Evolutionary conservation across 192 early-diverging fungal species (phyloP).

Genomic region (Backusella macrospora): DNA sequence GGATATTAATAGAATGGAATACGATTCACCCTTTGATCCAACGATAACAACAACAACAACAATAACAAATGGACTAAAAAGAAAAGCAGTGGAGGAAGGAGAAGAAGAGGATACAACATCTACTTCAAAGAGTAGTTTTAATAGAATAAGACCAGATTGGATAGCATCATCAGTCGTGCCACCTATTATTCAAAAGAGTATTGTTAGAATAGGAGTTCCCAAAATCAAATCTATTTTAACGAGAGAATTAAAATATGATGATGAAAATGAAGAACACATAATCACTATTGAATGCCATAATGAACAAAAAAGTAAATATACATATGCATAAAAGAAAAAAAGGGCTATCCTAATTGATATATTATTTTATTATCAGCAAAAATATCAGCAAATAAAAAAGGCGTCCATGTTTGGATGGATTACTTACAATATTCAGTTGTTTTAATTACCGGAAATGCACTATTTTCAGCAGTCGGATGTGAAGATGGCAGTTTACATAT

Average conservation of each 20-base stretch:
- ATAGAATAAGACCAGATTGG: conserved; percentile 30
- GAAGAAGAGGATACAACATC: background rate
- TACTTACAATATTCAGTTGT: conserved; percentile 59
- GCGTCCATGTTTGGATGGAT: conserved; percentile 59
- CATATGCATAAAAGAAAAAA: conserved; percentile 10
- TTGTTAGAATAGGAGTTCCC: conserved; percentile 51
- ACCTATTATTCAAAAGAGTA: conserved; percentile 45
- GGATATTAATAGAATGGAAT: conserved; percentile 23
- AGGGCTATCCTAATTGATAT: background rate
- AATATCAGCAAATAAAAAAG: conserved; percentile 30
- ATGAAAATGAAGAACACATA: background rate
- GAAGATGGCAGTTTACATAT: conserved; percentile 68
- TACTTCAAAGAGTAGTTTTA: background rate
- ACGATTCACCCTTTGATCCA: conserved; percentile 34
- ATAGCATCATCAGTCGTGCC: conserved; percentile 43
- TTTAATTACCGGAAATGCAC: conserved; percentile 59
- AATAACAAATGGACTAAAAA: conserved; percentile 50
- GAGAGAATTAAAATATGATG: background rate
- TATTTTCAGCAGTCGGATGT: conserved; percentile 64
- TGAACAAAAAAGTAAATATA: background rate
- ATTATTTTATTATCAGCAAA: conserved; percentile 9
- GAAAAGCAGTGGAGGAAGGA: conserved; percentile 40
- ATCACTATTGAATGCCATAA: conserved; percentile 44
- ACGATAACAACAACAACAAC: background rate
- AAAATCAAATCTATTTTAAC: conserved; percentile 47